Percentiles rank a stretch among this genome's conserved stretches.
phyloP scores from a whole-genome alignment of 352 stramenopile species.

The Plasmopara muralis region DNA sequence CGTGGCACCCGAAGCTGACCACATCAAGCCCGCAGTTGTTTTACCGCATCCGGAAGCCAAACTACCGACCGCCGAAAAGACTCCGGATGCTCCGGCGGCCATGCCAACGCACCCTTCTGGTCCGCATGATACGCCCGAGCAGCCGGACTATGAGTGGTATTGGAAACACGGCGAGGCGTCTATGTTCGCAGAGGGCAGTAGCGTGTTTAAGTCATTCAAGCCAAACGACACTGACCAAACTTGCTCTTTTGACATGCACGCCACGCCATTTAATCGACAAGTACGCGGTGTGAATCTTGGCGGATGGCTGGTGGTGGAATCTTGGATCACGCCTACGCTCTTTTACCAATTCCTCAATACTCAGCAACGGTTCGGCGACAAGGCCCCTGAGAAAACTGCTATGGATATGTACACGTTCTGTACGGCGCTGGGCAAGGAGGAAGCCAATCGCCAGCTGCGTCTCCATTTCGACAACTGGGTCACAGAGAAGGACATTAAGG shows the following conservation, averaged over 20 bases:
- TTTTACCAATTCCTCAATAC: conserved; percentile 95
- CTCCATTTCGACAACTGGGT: conserved; percentile 94
- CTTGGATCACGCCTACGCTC: conserved; percentile 93
- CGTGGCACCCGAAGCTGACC: background rate
- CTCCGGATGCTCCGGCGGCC: conserved; percentile 4
- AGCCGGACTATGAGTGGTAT: conserved; percentile 48
- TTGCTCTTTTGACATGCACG: conserved; percentile 64
- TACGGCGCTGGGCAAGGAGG: conserved; percentile 69
- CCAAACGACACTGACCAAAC: conserved; percentile 58
- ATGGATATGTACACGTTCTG: conserved; percentile 94
- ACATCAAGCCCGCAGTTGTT: conserved; percentile 10
- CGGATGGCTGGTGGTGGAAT: conserved; percentile 95
- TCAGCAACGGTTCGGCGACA: conserved; percentile 57
- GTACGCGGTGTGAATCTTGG: conserved; percentile 91
- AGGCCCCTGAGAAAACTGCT: conserved; percentile 77
- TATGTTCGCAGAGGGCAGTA: conserved; percentile 40
- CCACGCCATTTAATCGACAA: conserved; percentile 31
- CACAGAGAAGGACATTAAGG: conserved; percentile 87
- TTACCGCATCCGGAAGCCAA: no score
- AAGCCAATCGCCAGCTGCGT: conserved; percentile 90
- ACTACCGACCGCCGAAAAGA: background rate
- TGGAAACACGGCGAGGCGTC: conserved; percentile 56
- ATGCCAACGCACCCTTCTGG: conserved; percentile 5
- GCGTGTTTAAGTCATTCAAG: conserved; percentile 53
- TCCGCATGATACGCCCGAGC: conserved; percentile 16